phyloP scores from a whole-genome alignment of 257 asterid genomes.

The Forsythia suspensa region DNA sequence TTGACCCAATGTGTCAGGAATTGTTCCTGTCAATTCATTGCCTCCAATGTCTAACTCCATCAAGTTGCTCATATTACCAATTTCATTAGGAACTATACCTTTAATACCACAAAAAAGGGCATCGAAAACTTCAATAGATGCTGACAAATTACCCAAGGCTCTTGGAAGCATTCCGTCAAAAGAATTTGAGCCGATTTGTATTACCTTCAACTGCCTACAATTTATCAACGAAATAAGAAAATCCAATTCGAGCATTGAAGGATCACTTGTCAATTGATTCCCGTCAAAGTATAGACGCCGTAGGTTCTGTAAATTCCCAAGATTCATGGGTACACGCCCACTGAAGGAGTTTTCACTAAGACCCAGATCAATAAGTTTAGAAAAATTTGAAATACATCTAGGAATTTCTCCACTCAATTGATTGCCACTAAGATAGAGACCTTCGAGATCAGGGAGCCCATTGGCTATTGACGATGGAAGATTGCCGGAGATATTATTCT shows the following conservation, averaged over 20 bases:
- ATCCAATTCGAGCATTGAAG: neutral
- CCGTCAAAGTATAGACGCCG: fast-evolving
- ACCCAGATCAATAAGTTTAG: neutral
- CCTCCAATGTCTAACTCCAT: neutral
- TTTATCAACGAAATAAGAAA: no score
- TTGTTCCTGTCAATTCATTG: neutral
- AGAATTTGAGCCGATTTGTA: no score
- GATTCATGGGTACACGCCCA: neutral
- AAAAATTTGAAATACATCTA: neutral
- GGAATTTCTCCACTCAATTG: neutral
- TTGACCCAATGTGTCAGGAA: neutral
- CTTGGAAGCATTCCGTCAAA: no score
- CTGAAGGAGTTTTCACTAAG: neutral
- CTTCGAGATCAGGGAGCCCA: neutral
- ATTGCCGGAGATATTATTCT: neutral
- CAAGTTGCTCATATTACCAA: neutral
- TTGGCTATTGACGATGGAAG: neutral
- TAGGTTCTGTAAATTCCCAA: neutral
- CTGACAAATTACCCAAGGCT: no score
- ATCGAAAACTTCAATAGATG: no score
- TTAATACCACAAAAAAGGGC: no score
- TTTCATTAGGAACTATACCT: neutral
- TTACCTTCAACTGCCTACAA: no score
- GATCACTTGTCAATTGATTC: neutral
- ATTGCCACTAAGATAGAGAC: fast-evolving